These are phyloP conservation scores for Mortierella sp. DNA, from an alignment of 371 early-diverging fungal genomes.

Conservation along the genomic window DNA sequence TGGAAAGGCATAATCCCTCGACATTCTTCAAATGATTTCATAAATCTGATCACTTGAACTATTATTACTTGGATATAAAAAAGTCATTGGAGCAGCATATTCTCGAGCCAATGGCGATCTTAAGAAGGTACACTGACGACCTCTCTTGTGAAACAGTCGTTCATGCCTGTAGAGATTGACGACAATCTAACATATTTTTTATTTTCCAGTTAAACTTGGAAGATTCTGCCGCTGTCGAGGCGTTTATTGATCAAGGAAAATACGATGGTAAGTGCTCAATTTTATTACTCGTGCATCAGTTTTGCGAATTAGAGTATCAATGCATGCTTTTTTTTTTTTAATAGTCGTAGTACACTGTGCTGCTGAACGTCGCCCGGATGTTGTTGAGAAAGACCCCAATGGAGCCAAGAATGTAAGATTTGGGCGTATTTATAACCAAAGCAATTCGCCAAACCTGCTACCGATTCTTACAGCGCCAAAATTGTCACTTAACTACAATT, in stretches of 20 bases:
- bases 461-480: neutral
- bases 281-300: neutral
- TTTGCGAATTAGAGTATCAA: neutral
- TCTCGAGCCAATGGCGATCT: constrained; percentile 70
- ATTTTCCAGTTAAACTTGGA: constrained; percentile 72
- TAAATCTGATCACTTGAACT: neutral
- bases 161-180: neutral
- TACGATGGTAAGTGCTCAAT: constrained; percentile 69
- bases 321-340: neutral
- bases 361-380: constrained; percentile 90
- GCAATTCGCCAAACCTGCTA: too few species aligned
- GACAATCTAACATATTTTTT: neutral
- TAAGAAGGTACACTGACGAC: constrained; percentile 61
- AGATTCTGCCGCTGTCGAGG: constrained; percentile 63
- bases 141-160: neutral
- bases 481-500: too few species aligned
- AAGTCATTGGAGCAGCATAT: constrained; percentile 82
- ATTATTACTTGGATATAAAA: neutral
- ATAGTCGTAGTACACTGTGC: constrained; percentile 86
- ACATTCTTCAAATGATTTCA: neutral
- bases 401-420: constrained; percentile 66
- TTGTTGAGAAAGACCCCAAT: constrained; percentile 75
- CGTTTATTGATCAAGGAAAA: constrained; percentile 66
- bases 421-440: neutral
- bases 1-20: too few species aligned